A percentile compares a stretch with the other conserved stretches of the same genome.
phyloP scores from a whole-genome alignment of 1,284 basidiomycete genomes.

The Volvariella surrecta region DNA sequence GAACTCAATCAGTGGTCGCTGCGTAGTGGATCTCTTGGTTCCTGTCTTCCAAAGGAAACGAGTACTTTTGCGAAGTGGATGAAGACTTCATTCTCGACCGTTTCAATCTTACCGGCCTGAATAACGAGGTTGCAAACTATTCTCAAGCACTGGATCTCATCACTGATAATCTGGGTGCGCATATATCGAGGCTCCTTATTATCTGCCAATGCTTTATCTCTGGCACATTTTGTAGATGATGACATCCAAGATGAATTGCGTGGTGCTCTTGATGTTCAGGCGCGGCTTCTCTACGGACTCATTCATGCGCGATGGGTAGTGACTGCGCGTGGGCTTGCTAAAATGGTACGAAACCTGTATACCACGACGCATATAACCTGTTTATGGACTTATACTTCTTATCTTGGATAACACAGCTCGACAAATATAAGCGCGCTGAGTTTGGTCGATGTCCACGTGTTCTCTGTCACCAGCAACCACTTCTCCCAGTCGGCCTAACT shows the following conservation, averaged over 20 bases:
- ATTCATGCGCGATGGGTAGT: slow-evolving; percentile 98
- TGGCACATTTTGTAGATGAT: slow-evolving; percentile 53
- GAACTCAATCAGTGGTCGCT: slow-evolving; percentile 1
- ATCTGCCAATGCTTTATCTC: neutral
- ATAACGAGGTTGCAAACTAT: slow-evolving; percentile 95
- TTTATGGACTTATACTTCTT: neutral
- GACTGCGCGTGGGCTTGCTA: slow-evolving; percentile 84
- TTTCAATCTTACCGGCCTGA: slow-evolving; percentile 96
- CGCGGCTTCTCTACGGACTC: slow-evolving; percentile 86
- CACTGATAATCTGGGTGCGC: slow-evolving; percentile 82
- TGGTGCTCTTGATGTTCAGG: slow-evolving; percentile 84
- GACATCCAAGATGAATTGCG: slow-evolving; percentile 73
- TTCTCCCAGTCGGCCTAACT: slow-evolving; percentile 91
- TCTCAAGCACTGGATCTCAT: slow-evolving; percentile 92
- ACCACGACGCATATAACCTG: neutral
- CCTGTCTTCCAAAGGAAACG: slow-evolving; percentile 91
- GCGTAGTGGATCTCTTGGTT: slow-evolving; percentile 96
- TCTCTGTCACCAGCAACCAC: slow-evolving; percentile 84
- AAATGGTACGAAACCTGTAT: slow-evolving; percentile 67
- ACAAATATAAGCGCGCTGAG: slow-evolving; percentile 95
- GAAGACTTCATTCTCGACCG: slow-evolving; percentile 98
- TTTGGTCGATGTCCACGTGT: slow-evolving; percentile 95
- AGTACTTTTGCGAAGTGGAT: slow-evolving; percentile 99
- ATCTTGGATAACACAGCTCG: slow-evolving; percentile 48
- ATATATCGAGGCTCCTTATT: neutral